Evolutionary conservation across 1,139 yeast species (phyloP).

Genomic region (Taphrina wiesneri): DNA sequence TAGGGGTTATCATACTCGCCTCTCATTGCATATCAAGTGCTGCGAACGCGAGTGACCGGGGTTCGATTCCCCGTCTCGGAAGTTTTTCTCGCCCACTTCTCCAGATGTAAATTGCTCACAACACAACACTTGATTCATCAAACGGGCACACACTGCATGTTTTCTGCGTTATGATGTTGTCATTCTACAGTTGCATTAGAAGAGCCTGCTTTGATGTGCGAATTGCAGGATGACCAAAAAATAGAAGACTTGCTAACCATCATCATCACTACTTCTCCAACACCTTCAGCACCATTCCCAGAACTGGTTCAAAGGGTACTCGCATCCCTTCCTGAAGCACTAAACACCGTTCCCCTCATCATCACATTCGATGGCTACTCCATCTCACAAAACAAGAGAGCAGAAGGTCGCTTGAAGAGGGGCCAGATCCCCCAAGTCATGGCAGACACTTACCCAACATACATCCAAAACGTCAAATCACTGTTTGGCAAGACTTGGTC

Average conservation of each 20-base stretch:
- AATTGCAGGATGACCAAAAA: neutral
- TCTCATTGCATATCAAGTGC: neutral
- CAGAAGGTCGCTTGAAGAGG: constrained; percentile 7
- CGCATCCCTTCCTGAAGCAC: constrained; percentile 4
- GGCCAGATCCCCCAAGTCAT: constrained; percentile 15
- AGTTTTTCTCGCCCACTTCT: neutral
- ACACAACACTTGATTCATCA: too few relatives aligned
- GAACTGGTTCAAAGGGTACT: constrained; percentile 4
- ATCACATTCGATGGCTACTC: constrained; percentile 20
- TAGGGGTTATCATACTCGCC: constrained; percentile 27
- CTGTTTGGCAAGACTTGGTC: neutral
- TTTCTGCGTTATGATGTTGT: too few relatives aligned
- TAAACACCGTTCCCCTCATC: neutral
- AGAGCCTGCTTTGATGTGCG: too few relatives aligned
- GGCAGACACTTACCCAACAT: constrained; percentile 12
- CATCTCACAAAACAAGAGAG: neutral
- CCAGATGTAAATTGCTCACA: neutral
- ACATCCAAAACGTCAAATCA: constrained; percentile 17
- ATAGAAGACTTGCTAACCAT: constrained; percentile 4
- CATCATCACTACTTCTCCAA: constrained; percentile 26
- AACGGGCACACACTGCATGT: too few relatives aligned
- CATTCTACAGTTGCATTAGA: too few relatives aligned
- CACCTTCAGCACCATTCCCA: constrained; percentile 22
- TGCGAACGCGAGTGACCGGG: constrained; percentile 23
- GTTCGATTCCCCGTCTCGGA: constrained; percentile 28